Percentiles rank a stretch among this genome's conserved stretches.
Evolutionary conservation across 2,329 filamentous ascomycete species (phyloP).

Genomic region (Claviceps spartinae): DNA sequence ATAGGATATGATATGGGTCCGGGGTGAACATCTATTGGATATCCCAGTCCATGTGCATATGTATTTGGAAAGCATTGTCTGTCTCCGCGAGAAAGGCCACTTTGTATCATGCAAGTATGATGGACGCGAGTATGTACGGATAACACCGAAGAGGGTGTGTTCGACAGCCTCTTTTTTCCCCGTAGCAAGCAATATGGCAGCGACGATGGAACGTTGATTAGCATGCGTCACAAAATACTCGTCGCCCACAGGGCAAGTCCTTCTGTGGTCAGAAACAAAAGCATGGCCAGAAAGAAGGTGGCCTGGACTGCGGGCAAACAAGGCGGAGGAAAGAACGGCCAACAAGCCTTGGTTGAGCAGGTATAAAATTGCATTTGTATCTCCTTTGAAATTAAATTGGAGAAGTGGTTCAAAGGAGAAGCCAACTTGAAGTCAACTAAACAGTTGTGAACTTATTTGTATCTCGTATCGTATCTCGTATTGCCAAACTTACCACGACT

Average conservation of each 20-base stretch:
- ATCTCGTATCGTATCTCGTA: neutral
- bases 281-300: conserved; percentile 6
- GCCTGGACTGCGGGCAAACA: conserved; percentile 1
- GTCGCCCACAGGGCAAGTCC: conserved; percentile 17
- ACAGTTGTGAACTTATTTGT: neutral
- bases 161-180: conserved; percentile 20
- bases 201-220: conserved; percentile 15
- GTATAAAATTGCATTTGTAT: conserved; percentile 27
- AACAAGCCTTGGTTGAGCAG: conserved; percentile 14
- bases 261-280: conserved; percentile 13
- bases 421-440: neutral
- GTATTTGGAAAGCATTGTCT: no score
- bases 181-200: conserved; percentile 19
- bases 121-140: no score
- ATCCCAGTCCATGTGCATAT: no score
- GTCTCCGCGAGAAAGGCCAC: no score
- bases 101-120: no score
- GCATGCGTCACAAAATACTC: conserved; percentile 12
- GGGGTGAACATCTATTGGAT: no score
- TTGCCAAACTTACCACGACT: neutral
- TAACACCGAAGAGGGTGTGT: no score
- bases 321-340: conserved; percentile 13
- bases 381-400: conserved; percentile 9
- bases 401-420: no score
- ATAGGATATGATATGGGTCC: conserved; percentile 6